Percentiles rank a stretch among this genome's conserved stretches.
phyloP scores from a whole-genome alignment of 2,329 filamentous ascomycete genomes.

The Fusarium sp. region DNA sequence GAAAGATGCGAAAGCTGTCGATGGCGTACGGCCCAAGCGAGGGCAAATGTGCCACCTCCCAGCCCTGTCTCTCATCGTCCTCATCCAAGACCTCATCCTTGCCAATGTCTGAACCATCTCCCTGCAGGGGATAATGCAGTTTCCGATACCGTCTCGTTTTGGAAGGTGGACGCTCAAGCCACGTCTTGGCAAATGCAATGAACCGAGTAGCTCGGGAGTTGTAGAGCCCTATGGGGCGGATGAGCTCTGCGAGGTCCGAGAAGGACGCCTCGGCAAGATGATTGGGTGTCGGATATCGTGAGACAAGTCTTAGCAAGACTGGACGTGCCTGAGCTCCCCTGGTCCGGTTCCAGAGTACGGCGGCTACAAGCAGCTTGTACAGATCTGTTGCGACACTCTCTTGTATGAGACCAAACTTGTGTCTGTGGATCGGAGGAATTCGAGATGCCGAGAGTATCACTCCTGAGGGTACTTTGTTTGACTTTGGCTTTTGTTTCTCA shows the following conservation, averaged over 20 bases:
- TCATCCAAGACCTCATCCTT: conserved; percentile 17
- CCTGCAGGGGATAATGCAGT: conserved; percentile 23
- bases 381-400: conserved; percentile 23
- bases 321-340: conserved; percentile 27
- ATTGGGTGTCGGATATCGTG: conserved; percentile 3
- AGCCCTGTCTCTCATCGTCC: conserved; percentile 21
- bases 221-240: conserved; percentile 26
- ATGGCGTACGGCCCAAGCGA: conserved; percentile 31
- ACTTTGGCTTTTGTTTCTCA: not conserved
- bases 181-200: conserved; percentile 26
- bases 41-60: conserved; percentile 32
- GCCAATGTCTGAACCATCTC: conserved; percentile 10
- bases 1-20: conserved; percentile 34
- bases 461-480: not conserved
- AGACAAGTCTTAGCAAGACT: not conserved
- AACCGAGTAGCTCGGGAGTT: conserved; percentile 29
- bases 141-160: conserved; percentile 18
- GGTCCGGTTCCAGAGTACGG: conserved; percentile 31
- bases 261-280: conserved; percentile 5
- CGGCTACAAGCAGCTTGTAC: conserved; percentile 24
- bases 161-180: conserved; percentile 14
- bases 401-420: conserved; percentile 26
- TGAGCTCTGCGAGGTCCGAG: conserved; percentile 14
- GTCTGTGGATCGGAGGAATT: not conserved
- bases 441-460: conserved; percentile 7